Conservation (phyloP, 805 yeast species). For the Grigorovia yakushimaensis region DNA sequence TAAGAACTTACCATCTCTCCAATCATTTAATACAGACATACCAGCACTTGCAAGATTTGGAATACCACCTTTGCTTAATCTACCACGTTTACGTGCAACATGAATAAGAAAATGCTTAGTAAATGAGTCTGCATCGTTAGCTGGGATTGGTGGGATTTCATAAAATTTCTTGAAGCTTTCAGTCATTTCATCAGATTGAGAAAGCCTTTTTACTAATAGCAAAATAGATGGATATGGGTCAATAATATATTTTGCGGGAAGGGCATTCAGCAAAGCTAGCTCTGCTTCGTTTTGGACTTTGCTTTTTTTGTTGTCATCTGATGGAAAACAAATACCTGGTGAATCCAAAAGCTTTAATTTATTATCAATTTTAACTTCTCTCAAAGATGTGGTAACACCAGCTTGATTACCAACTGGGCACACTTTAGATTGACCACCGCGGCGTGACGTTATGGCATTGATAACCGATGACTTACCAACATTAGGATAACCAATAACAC, state of each 20-base stretch:
- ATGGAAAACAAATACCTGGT: conserved; percentile 96
- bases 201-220: conserved; percentile 62
- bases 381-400: conserved; percentile 86
- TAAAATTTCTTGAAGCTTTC: conserved; percentile 65
- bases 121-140: conserved; percentile 61
- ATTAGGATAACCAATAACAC: conserved; percentile 95
- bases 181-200: conserved; percentile 68
- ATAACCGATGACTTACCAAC: conserved; percentile 95
- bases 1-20: conserved; percentile 92
- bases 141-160: conserved; percentile 71
- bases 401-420: conserved; percentile 98
- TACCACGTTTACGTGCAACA: conserved; percentile 85
- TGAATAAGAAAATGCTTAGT: conserved; percentile 83
- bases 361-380: conserved; percentile 87
- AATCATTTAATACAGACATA: conserved; percentile 71
- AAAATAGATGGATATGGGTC: conserved; percentile 83
- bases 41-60: conserved; percentile 88
- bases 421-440: conserved; percentile 53
- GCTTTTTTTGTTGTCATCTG: conserved; percentile 41
- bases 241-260: conserved; percentile 74
- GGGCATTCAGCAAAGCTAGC: conserved; percentile 74
- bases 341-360: conserved; percentile 85
- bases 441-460: conserved; percentile 77
- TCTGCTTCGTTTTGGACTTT: conserved; percentile 76
- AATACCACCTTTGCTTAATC: conserved; percentile 86